These are phyloP conservation scores for Russula abietina DNA, from an alignment of 768 basidiomycete genomes.

Conservation along the genomic window DNA sequence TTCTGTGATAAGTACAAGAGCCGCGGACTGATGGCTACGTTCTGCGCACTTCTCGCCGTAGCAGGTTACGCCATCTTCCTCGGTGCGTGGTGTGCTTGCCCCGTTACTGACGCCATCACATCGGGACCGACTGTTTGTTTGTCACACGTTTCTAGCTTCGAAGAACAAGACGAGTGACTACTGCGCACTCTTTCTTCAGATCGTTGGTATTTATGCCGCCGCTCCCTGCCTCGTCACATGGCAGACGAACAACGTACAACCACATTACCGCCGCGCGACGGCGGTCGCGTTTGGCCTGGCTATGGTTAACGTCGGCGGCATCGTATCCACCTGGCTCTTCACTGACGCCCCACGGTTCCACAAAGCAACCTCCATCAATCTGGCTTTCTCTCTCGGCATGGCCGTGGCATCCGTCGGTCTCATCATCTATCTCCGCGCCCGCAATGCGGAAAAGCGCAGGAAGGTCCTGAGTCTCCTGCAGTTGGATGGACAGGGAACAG, in stretches of 20 bases:
- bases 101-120: not conserved
- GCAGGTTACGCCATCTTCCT: conserved; percentile 24
- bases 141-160: conserved; percentile 13
- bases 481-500: conserved; percentile 5
- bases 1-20: conserved; percentile 22
- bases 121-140: not conserved
- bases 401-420: not conserved
- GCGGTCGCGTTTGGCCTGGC: conserved; percentile 29
- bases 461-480: conserved; percentile 5
- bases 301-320: conserved; percentile 22
- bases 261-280: conserved; percentile 31
- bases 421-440: conserved; percentile 8
- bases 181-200: conserved; percentile 31
- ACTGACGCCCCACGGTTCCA: conserved; percentile 18
- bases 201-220: conserved; percentile 29
- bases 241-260: conserved; percentile 32
- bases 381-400: conserved; percentile 13
- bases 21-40: conserved; percentile 21
- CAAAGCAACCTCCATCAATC: conserved; percentile 20
- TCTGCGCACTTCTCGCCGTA: conserved; percentile 15
- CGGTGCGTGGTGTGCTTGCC: conserved; percentile 3
- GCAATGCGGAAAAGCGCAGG: conserved; percentile 16
- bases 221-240: conserved; percentile 29
- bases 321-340: conserved; percentile 22
- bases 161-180: conserved; percentile 26